These are phyloP conservation scores for Tolypocladium tropicale DNA, from an alignment of 2,329 filamentous ascomycete genomes.

Conservation along the genomic window DNA sequence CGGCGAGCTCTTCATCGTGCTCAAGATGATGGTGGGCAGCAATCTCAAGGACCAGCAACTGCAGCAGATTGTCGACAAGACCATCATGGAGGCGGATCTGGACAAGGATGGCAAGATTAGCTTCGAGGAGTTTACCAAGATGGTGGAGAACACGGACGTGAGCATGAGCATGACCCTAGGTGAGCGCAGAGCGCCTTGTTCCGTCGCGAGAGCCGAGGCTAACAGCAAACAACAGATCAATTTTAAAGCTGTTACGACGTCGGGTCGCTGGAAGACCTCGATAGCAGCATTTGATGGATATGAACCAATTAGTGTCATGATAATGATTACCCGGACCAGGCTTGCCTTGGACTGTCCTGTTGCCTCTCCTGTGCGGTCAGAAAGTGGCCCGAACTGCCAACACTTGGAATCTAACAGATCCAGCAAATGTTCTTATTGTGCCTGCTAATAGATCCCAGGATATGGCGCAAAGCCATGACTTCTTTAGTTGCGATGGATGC, in stretches of 20 bases:
- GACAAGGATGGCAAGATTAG: conserved; percentile 97
- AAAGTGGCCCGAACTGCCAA: not conserved
- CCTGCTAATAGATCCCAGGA: not conserved
- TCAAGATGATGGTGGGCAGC: conserved; percentile 99
- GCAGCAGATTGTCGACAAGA: conserved; percentile 99
- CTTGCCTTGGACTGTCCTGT: not conserved
- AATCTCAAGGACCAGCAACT: conserved; percentile 98
- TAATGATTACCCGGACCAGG: conserved; percentile 12
- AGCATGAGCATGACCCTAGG: conserved; percentile 67
- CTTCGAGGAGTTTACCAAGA: conserved; percentile 97
- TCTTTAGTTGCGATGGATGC: not conserved
- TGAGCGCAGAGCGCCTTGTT: conserved; percentile 24
- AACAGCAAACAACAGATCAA: conserved; percentile 9
- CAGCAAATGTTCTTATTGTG: not conserved
- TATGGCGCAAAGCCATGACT: no score
- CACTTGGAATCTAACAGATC: not conserved
- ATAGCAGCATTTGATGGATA: conserved; percentile 5
- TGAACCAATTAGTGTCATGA: conserved; percentile 13
- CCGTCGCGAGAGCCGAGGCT: not conserved
- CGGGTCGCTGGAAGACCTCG: conserved; percentile 9
- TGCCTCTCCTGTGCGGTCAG: not conserved
- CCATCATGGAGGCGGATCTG: conserved; percentile 97
- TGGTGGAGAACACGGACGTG: conserved; percentile 90
- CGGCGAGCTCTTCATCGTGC: conserved; percentile 95
- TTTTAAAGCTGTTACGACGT: conserved; percentile 6